Percentiles rank a stretch among this genome's conserved stretches.
These are phyloP conservation scores for Trametes gibbosa DNA, from an alignment of 768 basidiomycete species.

Conservation along the genomic window DNA sequence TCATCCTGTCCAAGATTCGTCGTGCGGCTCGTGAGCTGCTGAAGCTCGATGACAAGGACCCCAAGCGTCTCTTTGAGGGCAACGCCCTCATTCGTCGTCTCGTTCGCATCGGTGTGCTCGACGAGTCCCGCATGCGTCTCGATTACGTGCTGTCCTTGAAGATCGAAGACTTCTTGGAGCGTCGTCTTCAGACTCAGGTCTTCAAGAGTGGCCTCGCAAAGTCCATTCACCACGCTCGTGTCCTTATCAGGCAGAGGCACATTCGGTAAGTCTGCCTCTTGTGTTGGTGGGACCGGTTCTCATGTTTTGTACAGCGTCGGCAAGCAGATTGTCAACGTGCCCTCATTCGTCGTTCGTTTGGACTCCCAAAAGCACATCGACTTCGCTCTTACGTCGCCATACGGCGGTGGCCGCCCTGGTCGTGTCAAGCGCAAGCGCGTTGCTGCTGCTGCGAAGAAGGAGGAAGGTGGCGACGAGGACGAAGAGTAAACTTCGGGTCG, in stretches of 20 bases:
- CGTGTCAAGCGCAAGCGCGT: conserved; percentile 90
- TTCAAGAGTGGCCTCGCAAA: conserved; percentile 99
- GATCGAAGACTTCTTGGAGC: conserved; percentile 99
- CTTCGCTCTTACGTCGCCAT: conserved; percentile 88
- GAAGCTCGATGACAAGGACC: conserved; percentile 99
- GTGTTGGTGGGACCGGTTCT: neutral
- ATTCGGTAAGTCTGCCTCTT: conserved; percentile 70
- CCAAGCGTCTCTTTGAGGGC: conserved; percentile 99
- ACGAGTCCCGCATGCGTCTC: conserved; percentile 98
- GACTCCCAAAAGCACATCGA: conserved; percentile 99
- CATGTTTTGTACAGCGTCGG: conserved; percentile 66
- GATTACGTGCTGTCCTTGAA: conserved; percentile 99
- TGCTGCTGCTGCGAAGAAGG: conserved; percentile 82
- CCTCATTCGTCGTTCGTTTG: conserved; percentile 97
- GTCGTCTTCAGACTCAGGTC: conserved; percentile 97
- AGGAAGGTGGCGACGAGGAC: conserved; percentile 68
- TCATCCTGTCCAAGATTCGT: conserved; percentile 98
- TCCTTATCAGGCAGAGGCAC: conserved; percentile 96
- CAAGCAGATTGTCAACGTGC: conserved; percentile 98
- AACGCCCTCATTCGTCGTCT: conserved; percentile 95
- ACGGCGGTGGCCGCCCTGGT: conserved; percentile 61
- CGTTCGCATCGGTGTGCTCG: conserved; percentile 99
- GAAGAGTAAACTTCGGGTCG: conserved; percentile 24
- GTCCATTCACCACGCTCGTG: conserved; percentile 97
- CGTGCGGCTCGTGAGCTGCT: conserved; percentile 99